Base-by-base conservation (phyloP, 202 grass and related monocot genomes). In the Eragrostis tef region DNA sequence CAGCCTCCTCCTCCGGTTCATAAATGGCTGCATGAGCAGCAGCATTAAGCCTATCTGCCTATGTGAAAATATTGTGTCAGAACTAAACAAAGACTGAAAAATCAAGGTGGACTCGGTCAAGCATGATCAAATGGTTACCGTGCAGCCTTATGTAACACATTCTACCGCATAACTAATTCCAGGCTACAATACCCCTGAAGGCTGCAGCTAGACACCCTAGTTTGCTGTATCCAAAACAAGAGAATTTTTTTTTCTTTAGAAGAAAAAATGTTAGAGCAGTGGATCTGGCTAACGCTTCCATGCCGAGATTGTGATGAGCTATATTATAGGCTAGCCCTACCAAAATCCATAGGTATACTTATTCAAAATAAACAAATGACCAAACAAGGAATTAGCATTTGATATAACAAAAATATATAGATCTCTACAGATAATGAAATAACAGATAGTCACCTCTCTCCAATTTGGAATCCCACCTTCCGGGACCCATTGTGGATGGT, bases 401-500 rank as follows among this genome's bases (percentile, higher is more conserved):
- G 4, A 31, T 45, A 15, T 47, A 59, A 56, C 60, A 24, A 81
- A 41, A 76, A 85, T 51, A 81, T 81, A 70, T 76, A 86, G 22
- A 83, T 51, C 15, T 71, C 57, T 59, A 81, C 45, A 81, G 72
- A 83, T 46, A 83, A 94, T 69, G 43, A 91, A 89, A 89, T 77
- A 65, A 83, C n/a, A 83, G 84, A 83, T 83, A 63, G 70, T 94
- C 93, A 99, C 96, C 96, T 99, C 93, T 99, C 93, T 96, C 93
- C 96, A 99, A 61, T 96, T 87, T 85, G 89, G 96, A 77, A 96
- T 76, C 80, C 93, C 93, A 83, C 85, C 89, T 79, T 91, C 83
- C 77, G 89, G 96, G 85, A 96, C 96, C 96, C 90, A 99, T 81
- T 90, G 81, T 88, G 96, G 96, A 90, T 99, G 96, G 71, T 99